Base-by-base conservation (phyloP, 371 early-diverging fungal genomes). In the Mortierella sp. region DNA sequence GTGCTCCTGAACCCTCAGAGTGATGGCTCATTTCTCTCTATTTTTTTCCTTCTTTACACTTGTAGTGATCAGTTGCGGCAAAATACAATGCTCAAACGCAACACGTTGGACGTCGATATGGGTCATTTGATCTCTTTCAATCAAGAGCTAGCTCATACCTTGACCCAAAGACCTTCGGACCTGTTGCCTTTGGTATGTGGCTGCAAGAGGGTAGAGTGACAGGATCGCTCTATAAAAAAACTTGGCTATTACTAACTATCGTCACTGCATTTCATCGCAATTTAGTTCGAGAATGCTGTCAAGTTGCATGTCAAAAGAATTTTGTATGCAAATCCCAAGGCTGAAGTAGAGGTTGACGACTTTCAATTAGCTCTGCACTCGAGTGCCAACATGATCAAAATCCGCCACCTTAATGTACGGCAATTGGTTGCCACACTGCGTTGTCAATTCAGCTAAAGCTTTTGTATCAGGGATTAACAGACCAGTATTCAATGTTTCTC, bases 291-390 rank as follows among this genome's bases (percentile, higher is more conserved):
- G 84, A 87, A 86, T 31, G 96, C 97, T 9, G 92, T 93, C 42
- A 88, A 92, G 64, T 85, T 85, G 70, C 87, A 86, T 54, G 94
- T 94, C 28, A 90, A 88, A 70, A 85, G 88, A 61, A 91, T 93
- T 55, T 75, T 92, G 58, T 86, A 85, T 69, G 72, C 87, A 1
- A 91, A 87, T 40, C 65, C 79, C 32, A 83, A 76, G 34, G 81
- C 82, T 2, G 86, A 87, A 8, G 85, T 89, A 4, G 88, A 83
- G 12, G 60, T 69, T 9, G 80, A 78, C n/a, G 93, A 94, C 61
- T 93, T 92, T 74, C 98, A 98, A 85, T 95, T 97, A 5, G 94
- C 90, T 74, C 83, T 98, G 26, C 88, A 91, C 57, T 96, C 97
- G 31, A 89, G 86, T 71, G 93, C 94, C 60, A 95, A 94, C 83